phyloP scores from a whole-genome alignment of 2,329 filamentous ascomycete genomes.

The Talaromyces rugulosus region DNA sequence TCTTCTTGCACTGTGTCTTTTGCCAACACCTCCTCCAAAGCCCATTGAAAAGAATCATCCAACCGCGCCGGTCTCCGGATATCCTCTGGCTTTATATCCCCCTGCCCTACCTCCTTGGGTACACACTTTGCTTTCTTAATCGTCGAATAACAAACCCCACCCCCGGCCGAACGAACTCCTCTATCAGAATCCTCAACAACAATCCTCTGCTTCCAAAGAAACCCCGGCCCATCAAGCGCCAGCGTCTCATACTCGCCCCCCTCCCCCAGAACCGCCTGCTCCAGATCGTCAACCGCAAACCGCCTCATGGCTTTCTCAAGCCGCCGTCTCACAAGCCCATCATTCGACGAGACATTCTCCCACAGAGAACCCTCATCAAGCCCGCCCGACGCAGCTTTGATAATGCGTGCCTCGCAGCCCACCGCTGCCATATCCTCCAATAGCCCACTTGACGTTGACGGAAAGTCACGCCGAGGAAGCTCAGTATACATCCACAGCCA shows the following conservation, averaged over 20 bases:
- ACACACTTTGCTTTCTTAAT: slow-evolving; percentile 57
- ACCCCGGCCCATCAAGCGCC: slow-evolving; percentile 71
- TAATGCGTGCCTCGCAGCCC: slow-evolving; percentile 80
- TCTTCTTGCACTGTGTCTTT: neutral
- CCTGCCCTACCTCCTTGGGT: slow-evolving; percentile 31
- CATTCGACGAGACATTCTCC: slow-evolving; percentile 63
- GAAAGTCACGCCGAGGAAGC: slow-evolving; percentile 49
- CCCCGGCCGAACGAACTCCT: slow-evolving; percentile 61
- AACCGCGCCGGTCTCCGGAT: slow-evolving; percentile 58
- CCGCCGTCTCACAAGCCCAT: slow-evolving; percentile 42
- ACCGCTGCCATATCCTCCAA: slow-evolving; percentile 75
- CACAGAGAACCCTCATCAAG: slow-evolving; percentile 77
- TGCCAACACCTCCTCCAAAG: slow-evolving; percentile 22
- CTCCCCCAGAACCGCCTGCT: slow-evolving; percentile 77
- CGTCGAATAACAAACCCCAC: slow-evolving; percentile 70
- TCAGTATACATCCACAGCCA: slow-evolving; percentile 90
- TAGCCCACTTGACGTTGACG: slow-evolving; percentile 40
- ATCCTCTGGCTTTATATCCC: slow-evolving; percentile 18
- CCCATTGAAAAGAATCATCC: slow-evolving; percentile 56
- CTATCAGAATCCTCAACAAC: slow-evolving; percentile 54
- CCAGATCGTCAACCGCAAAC: slow-evolving; percentile 57
- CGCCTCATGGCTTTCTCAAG: slow-evolving; percentile 48
- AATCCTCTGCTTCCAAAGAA: slow-evolving; percentile 70
- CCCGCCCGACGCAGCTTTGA: slow-evolving; percentile 91
- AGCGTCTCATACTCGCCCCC: slow-evolving; percentile 96